Percentiles rank a stretch among this genome's conserved stretches.
These are phyloP conservation scores for Mycena amicta DNA, from an alignment of 768 basidiomycete genomes.

Conservation along the genomic window DNA sequence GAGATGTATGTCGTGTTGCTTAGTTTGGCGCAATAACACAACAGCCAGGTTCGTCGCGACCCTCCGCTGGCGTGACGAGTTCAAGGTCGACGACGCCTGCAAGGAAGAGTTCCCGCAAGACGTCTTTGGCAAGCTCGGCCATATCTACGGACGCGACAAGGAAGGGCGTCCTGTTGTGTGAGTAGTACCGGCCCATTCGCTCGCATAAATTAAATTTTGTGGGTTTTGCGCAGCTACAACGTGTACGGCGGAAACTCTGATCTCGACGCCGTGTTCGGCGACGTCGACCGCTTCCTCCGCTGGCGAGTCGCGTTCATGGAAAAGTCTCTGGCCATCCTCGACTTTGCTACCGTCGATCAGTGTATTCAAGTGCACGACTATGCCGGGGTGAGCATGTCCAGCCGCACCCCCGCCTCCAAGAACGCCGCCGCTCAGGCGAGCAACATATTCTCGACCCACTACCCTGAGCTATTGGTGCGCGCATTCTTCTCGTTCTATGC, in stretches of 20 bases:
- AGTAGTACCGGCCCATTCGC: no score
- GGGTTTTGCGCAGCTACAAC: slow-evolving; percentile 80
- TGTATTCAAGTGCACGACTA: slow-evolving; percentile 82
- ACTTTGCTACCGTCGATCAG: slow-evolving; percentile 75
- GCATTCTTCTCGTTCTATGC: neutral
- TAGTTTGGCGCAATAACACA: slow-evolving; percentile 40
- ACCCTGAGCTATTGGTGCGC: slow-evolving; percentile 76
- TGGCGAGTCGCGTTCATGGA: slow-evolving; percentile 86
- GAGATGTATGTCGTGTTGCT: slow-evolving; percentile 7
- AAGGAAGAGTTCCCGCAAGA: slow-evolving; percentile 65
- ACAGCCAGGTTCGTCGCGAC: slow-evolving; percentile 54
- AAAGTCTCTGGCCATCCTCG: slow-evolving; percentile 57
- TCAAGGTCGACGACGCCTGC: slow-evolving; percentile 60
- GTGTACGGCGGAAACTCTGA: slow-evolving; percentile 74
- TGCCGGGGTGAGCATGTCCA: slow-evolving; percentile 65
- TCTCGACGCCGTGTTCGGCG: slow-evolving; percentile 71
- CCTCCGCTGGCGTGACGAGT: slow-evolving; percentile 70
- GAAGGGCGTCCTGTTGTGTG: slow-evolving; percentile 70
- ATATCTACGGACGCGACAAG: slow-evolving; percentile 71
- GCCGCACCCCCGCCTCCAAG: slow-evolving; percentile 75
- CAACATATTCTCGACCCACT: slow-evolving; percentile 74
- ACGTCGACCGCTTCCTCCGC: slow-evolving; percentile 74
- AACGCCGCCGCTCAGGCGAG: slow-evolving; percentile 74
- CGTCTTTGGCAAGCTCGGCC: slow-evolving; percentile 64
- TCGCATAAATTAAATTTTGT: neutral